Evolutionary conservation across 148 eudicot genomes (phyloP), one percentile per base, ranked within the genome.

Genomic region (Hydrangea macrophylla): DNA sequence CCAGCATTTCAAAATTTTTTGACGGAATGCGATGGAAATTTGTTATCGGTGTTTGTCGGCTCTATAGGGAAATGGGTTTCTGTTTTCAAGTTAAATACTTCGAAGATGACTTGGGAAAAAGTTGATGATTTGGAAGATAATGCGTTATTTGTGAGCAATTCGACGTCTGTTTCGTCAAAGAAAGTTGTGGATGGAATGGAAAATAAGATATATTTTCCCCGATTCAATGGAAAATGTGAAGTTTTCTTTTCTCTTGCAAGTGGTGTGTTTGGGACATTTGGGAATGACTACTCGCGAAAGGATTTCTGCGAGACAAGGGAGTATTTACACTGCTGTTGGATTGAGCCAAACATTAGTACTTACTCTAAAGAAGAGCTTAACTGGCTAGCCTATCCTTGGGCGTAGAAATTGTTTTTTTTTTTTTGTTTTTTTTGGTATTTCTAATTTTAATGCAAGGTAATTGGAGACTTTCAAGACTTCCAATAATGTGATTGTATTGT

Each of bases 301-400:
- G 25, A 64, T 9, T 26, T 28, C 18, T 30, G 9, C 12, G 55
- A 35, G 36, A 64, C 26, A 13, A 25, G 36, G 26, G 24, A 64
- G 56, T 8, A 27, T 31, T 45, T 64, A 37, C 18, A 23, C 28
- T 44, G 20, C 25, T 42, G 10, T 18, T 45, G 68, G 68, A 64
- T 45, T 44, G 55, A 45, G 26, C 55, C 68, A 6, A 28, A 45
- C 3, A 1, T 22, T 17, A 24, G 45, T 64, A 26, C 25, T 45
- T 64, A 50, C 48, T 64, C 68, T 27, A 12, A 64, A 15, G 25
- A 45, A 64, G 39, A 45, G 5, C 68, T 45, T 2, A 64, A 64
- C 12, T 63, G 55, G 37, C 6, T 62, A 9, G 15, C 23, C 22
- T 1, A 55, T 6, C 0, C 58, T 24, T 55, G 3, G 58, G 58